Evolutionary conservation across 352 stramenopile species (phyloP).

Genomic region (Globisporangium paddicum): DNA sequence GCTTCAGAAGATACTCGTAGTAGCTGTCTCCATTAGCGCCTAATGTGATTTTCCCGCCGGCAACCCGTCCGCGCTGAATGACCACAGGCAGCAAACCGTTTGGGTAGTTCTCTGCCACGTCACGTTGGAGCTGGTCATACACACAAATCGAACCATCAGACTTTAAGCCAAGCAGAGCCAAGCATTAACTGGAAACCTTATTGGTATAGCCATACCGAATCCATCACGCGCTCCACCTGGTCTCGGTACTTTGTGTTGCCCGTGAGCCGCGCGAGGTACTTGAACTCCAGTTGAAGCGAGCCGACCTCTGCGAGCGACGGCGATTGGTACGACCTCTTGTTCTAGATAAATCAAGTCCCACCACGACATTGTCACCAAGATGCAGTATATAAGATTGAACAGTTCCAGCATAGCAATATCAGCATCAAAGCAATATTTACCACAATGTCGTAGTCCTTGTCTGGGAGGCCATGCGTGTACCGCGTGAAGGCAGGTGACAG

Average conservation of each 20-base stretch:
- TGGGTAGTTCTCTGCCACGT: slow-evolving; percentile 49
- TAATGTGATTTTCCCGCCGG: slow-evolving; percentile 53
- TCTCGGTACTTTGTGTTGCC: slow-evolving; percentile 54
- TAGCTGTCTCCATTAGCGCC: slow-evolving; percentile 79
- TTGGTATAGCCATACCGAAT: slow-evolving; percentile 29
- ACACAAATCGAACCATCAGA: background rate
- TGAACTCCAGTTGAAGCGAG: slow-evolving; percentile 79
- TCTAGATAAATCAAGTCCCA: slow-evolving; percentile 21
- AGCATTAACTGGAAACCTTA: no score
- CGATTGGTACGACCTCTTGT: slow-evolving; percentile 27
- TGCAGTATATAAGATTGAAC: background rate
- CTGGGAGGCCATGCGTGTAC: slow-evolving; percentile 48
- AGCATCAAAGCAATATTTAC: slow-evolving; percentile 14
- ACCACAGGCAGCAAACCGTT: slow-evolving; percentile 48
- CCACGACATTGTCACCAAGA: background rate
- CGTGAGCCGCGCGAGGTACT: slow-evolving; percentile 64
- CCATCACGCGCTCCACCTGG: slow-evolving; percentile 66
- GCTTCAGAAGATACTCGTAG: slow-evolving; percentile 84
- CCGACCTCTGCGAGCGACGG: slow-evolving; percentile 62
- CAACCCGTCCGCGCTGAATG: slow-evolving; percentile 39
- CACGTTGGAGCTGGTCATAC: slow-evolving; percentile 31
- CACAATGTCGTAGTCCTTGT: slow-evolving; percentile 65
- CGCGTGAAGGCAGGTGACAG: slow-evolving; percentile 53
- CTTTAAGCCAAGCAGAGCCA: background rate
- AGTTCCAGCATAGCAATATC: background rate